Base-by-base conservation (phyloP, 257 asterid genomes). In the Osmanthus fragrans region DNA sequence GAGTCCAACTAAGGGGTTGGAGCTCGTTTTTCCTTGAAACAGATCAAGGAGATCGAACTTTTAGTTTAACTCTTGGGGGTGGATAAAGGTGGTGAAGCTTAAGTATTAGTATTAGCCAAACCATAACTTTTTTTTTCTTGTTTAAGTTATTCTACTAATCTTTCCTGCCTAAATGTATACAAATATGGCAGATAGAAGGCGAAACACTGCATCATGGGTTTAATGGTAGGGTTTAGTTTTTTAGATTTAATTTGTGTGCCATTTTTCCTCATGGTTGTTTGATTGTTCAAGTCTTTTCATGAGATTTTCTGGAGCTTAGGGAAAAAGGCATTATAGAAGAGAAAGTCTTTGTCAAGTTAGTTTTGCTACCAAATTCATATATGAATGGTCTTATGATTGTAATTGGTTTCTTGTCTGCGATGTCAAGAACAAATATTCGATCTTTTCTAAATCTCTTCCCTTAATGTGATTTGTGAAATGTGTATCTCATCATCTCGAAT, bases 1-100 rank as follows among this genome's bases (percentile, higher is more conserved):
- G 90, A 82, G 79, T 82, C 91, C 92, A 81, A 74, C 91, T 29
- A 54, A 64, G 51, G 91, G 71, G 91, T 87, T 93, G 97, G 94
- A 85, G 92, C 85, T 86, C 91, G 65, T 33, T 88, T 83, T 88
- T 82, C 84, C 84, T 71, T 73, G 84, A 25, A 73, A 73, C 16
- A 73, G 85, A 71, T 82, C 51, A 10, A 87, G 80, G 87, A 75
- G 78, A 77, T 71, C 92, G 91, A 83, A 13, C 80, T 82, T 86
- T 73, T 37, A 72, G 81, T 76, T 10, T 76, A 79, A 73, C 81
- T 83, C 83, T 75, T 72, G 21, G 80, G 69, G 78, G 37, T 71
- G 82, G 86, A 78, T 83, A 79, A 82, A 82, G 80, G 77, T 81
- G 85, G 90, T 76, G 86, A 81, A 82, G 86, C 83, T 86, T 80